These are phyloP conservation scores for Falciphora oryzae DNA, from an alignment of 2,329 filamentous ascomycete genomes.

Conservation along the genomic window DNA sequence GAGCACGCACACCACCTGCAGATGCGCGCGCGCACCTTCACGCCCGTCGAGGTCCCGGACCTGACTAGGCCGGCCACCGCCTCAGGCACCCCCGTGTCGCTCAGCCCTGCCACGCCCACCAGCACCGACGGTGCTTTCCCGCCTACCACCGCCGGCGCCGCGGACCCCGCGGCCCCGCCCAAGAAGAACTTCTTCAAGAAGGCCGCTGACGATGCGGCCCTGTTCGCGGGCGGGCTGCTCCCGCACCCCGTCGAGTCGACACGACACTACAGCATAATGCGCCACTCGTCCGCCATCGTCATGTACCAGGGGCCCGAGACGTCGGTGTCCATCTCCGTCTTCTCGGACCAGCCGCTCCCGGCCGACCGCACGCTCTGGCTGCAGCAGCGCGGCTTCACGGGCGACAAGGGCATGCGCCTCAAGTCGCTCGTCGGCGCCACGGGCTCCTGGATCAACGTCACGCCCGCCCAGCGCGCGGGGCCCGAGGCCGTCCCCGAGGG, in stretches of 20 bases:
- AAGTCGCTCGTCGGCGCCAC: slow-evolving; percentile 57
- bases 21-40: slow-evolving; percentile 3
- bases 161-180: slow-evolving; percentile 1
- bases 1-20: neutral
- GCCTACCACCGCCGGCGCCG: neutral
- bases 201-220: slow-evolving; percentile 52
- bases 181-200: slow-evolving; percentile 35
- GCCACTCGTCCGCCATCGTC: slow-evolving; percentile 58
- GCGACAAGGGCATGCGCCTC: slow-evolving; percentile 61
- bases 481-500: slow-evolving; percentile 43
- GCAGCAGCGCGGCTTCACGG: slow-evolving; percentile 62
- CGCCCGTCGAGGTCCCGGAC: slow-evolving; percentile 6
- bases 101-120: slow-evolving; percentile 8
- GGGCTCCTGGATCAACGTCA: slow-evolving; percentile 62
- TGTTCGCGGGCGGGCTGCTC: slow-evolving; percentile 61
- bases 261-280: slow-evolving; percentile 60
- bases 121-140: slow-evolving; percentile 5
- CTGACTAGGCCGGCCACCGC: slow-evolving; percentile 7
- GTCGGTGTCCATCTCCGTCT: slow-evolving; percentile 57
- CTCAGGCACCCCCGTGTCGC: neutral
- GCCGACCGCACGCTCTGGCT: slow-evolving; percentile 57
- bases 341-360: slow-evolving; percentile 53
- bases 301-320: slow-evolving; percentile 63
- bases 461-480: slow-evolving; percentile 44
- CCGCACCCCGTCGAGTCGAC: slow-evolving; percentile 58